Base-by-base conservation (phyloP, 768 basidiomycete genomes). In the Coprinellus aureogranulatus region DNA sequence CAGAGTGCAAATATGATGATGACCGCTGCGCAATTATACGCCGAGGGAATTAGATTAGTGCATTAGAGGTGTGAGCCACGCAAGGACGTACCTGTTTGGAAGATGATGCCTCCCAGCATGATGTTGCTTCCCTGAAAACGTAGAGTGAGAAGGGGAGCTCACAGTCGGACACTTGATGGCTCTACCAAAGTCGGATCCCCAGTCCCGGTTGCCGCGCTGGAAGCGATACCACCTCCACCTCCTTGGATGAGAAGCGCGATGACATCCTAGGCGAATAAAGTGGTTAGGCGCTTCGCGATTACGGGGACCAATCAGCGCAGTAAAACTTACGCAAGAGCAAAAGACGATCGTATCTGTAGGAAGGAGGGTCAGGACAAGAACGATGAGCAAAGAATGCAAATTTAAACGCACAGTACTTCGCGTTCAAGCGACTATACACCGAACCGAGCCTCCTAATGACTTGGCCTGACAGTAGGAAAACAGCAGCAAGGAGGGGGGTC, bases 51-150 rank as follows among this genome's bases (percentile, higher is more conserved):
- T n/a, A n/a, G n/a, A n/a, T n/a, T n/a, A n/a, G n/a, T n/a, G n/a
- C n/a, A n/a, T n/a, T n/a, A n/a, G n/a, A n/a, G n/a, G n/a, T n/a
- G n/a, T n/a, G n/a, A n/a, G n/a, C n/a, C n/a, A 14, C 14, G 34
- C 34, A 34, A 34, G 14, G 26, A 30, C 49, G 8, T 42, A 67
- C 65, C 54, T 12, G 81, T 60, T 59, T 83, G 83, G 57, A 82
- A 69, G 39, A 73, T 66, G 60, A 83, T 82, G 49, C 81, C 82
- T 8, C 61, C 75, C 5, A 81, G 68, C 80, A 82, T 81, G 34
- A 70, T 59, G 40, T 68, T 62, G 18, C 56, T 67, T 12, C 69
- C 69, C 68, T 71, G 31, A 26, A 6, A 14, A 34, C 14, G 34
- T 6, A 46, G 26, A 46, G 20, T 28, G 9, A 46, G 22, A 39